phyloP scores from a whole-genome alignment of 495 filamentous ascomycete species.

The Penicillium diatomitis region DNA sequence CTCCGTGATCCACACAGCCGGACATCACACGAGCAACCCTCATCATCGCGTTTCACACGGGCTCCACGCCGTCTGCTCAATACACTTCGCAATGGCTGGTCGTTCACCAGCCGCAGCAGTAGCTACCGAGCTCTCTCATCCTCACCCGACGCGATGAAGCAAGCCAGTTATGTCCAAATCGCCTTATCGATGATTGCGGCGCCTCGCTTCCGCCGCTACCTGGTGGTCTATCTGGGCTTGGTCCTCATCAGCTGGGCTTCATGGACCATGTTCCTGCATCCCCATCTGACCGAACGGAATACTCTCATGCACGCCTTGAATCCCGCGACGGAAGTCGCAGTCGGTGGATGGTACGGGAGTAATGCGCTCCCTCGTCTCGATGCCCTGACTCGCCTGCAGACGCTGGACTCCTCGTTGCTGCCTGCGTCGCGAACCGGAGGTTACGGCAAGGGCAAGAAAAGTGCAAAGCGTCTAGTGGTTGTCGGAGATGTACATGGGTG shows the following conservation, averaged over 20 bases:
- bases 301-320: conserved; percentile 29
- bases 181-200: conserved; percentile 27
- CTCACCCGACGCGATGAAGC: conserved; percentile 9
- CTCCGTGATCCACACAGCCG: conserved; percentile 11
- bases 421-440: conserved; percentile 12
- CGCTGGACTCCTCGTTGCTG: conserved; percentile 28
- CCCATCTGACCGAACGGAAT: conserved; percentile 29
- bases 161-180: conserved; percentile 22
- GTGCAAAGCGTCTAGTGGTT: conserved; percentile 51
- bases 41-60: conserved; percentile 7
- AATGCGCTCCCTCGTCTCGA: conserved; percentile 41
- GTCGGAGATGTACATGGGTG: conserved; percentile 92
- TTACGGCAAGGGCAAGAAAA: conserved; percentile 5
- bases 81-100: conserved; percentile 40
- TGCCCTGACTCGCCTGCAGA: conserved; percentile 37
- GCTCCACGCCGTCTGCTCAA: conserved; percentile 34
- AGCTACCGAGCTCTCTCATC: conserved; percentile 14
- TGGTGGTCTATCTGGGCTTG: conserved; percentile 33
- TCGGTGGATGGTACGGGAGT: conserved; percentile 37
- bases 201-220: conserved; percentile 39
- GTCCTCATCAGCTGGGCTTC: conserved; percentile 25
- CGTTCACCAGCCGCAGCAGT: conserved; percentile 16
- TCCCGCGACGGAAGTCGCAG: conserved; percentile 18
- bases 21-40: conserved; percentile 5
- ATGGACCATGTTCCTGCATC: conserved; percentile 35